Evolutionary conservation across 805 yeast species (phyloP), one percentile per base, ranked within the genome.

Genomic region (Wickerhamiella qilinensis): DNA sequence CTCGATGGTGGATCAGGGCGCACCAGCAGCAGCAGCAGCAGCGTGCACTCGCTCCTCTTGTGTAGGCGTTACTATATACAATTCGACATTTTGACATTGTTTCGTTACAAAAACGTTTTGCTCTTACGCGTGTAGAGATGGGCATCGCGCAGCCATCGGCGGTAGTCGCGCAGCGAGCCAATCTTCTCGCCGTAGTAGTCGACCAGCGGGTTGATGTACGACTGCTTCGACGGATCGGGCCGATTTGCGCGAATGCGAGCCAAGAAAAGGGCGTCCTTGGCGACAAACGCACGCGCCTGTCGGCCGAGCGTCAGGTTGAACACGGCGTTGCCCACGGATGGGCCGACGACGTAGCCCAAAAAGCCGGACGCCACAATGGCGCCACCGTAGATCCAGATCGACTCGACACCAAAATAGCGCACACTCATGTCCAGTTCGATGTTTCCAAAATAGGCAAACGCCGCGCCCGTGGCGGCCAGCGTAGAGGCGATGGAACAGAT

Each of bases 141-240:
- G 54, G 94, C 82, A 58, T 91, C 97, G 53, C 97, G 74, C 52
- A 91, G 67, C 98, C 98, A 91, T 58, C 82, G 91, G 62, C 85
- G 80, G 62, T 91, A 91, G 47, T 75, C 86, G 49, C 73, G 72
- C 53, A 88, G 60, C 38, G 93, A 78, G 38, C 84, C 83, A 44
- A 91, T 86, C 59, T 82, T 82, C 62, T 91, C 98, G 30, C 98
- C 98, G 56, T 91, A 91, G 62, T 85, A 91, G 59, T 91, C 98
- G n/a, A 96, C 95, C 35, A 91, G 93, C 12, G 97, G 97, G 60
- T 88, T 91, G 25, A 58, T 44, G 60, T 85, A 78, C 52, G 85
- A 74, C 62, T 86, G 95, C 40, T 80, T 74, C 16, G 86, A 71
- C 17, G 98, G 94, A 62, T 91, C 94, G 22, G 86, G 96, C 52